These are phyloP conservation scores for Penicillium manginii DNA, from an alignment of 495 filamentous ascomycete genomes.

Conservation along the genomic window DNA sequence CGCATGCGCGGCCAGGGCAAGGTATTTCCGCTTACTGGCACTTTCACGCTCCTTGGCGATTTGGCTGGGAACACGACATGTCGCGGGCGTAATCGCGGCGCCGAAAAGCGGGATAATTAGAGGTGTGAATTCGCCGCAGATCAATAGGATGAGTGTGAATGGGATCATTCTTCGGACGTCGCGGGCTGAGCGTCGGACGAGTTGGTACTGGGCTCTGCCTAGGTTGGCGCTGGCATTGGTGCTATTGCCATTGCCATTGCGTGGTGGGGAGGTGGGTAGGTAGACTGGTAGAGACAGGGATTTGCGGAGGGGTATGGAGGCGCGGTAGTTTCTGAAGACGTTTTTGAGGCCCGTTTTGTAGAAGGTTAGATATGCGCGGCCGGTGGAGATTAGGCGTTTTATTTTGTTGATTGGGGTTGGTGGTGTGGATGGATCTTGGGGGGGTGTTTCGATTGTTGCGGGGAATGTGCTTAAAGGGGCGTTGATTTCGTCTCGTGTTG, in stretches of 20 bases:
- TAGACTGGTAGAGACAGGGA: slow-evolving; percentile 34
- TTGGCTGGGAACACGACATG: slow-evolving; percentile 81
- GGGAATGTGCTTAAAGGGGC: slow-evolving; percentile 46
- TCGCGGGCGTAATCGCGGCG: slow-evolving; percentile 69
- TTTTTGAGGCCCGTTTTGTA: slow-evolving; percentile 83
- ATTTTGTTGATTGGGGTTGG: slow-evolving; percentile 34
- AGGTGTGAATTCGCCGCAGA: slow-evolving; percentile 86
- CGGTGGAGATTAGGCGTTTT: slow-evolving; percentile 42
- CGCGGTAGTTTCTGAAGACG: slow-evolving; percentile 61
- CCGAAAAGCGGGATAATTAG: slow-evolving; percentile 71
- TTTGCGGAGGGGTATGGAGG: slow-evolving; percentile 37
- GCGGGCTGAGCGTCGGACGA: slow-evolving; percentile 63
- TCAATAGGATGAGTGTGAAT: slow-evolving; percentile 70
- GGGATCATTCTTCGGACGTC: slow-evolving; percentile 76
- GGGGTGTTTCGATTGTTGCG: slow-evolving; percentile 34
- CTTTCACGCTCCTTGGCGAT: slow-evolving; percentile 56
- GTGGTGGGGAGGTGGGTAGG: slow-evolving; percentile 40
- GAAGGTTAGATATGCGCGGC: slow-evolving; percentile 63
- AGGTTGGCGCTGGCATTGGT: slow-evolving; percentile 25
- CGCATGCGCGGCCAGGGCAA: slow-evolving; percentile 28
- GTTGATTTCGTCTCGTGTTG: slow-evolving; percentile 34
- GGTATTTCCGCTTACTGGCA: slow-evolving; percentile 46
- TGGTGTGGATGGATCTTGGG: slow-evolving; percentile 12
- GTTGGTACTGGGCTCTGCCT: slow-evolving; percentile 64
- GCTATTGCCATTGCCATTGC: neutral